Base-by-base conservation (phyloP, 1,139 yeast species). In the Wickerhamomyces sp. region DNA sequence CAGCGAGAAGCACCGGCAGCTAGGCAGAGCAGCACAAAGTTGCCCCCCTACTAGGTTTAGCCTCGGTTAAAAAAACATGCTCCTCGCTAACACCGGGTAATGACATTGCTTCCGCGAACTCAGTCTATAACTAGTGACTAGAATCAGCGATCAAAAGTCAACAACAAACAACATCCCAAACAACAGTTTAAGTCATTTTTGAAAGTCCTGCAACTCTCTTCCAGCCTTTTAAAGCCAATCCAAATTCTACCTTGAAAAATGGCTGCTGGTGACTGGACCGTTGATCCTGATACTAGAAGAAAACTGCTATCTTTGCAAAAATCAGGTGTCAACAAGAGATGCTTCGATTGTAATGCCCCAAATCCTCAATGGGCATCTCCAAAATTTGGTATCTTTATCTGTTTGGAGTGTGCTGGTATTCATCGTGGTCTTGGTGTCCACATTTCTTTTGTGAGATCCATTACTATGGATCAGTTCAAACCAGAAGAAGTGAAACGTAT, bases 351-450 rank as follows among this genome's bases (percentile, higher is more conserved):
- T 62, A 74, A 72, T 26, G 95, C 96, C 4, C 95, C 94, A 42
- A 89, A 89, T 58, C 98, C 99, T 8, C 96, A 93, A 54, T 91
- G 99, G 99, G 96, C 98, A 5, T 86, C 96, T 10, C 96, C 97
- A 31, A 91, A 93, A 57, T 89, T 88, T 62, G 99, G 98, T 37
- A 82, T 89, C 42, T 88, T 88, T 59, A 88, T 91, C 55, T 93
- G 99, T 64, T 74, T 91, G 42, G 98, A 91, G 61, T 91, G 98
- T 70, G 96, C 97, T 26, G 96, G 98, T 35, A 71, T 86, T 42
- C 99, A 91, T 60, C 72, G 99, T 59, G 95, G 96, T 22, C 68
- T 91, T 37, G 99, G 99, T 26, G 98, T 91, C 32, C 98, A 93
- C 61, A 79, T 91, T 41, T 88, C 97, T 30, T 93, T 93, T 64